phyloP scores from a whole-genome alignment of 352 stramenopile genomes.

The Phytophthora uliginosa region DNA sequence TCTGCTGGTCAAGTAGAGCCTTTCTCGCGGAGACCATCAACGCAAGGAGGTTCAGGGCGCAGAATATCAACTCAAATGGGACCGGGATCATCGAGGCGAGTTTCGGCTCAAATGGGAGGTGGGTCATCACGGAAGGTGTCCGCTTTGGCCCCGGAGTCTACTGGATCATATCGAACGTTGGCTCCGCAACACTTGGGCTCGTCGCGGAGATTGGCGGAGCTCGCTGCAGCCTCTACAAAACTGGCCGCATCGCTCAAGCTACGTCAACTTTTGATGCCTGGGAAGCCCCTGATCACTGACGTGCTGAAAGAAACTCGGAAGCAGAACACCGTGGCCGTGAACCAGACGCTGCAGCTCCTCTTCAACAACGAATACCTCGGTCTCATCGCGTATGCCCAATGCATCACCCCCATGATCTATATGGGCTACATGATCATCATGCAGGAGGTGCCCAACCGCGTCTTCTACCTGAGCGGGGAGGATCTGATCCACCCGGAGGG shows the following conservation, averaged over 20 bases:
- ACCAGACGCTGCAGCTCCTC: conserved; percentile 50
- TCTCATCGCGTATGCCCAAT: conserved; percentile 48
- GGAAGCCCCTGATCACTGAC: conserved; percentile 35
- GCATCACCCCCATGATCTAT: conserved; percentile 47
- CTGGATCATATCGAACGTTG: conserved; percentile 4
- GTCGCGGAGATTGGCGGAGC: conserved; percentile 27
- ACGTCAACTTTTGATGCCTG: conserved; percentile 19
- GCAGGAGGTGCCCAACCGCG: conserved; percentile 30
- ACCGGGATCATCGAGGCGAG: conserved; percentile 12
- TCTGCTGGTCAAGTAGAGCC: conserved; percentile 14
- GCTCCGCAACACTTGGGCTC: conserved; percentile 19
- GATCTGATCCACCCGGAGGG: conserved; percentile 17
- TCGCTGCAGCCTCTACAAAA: conserved; percentile 20
- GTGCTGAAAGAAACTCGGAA: conserved; percentile 39
- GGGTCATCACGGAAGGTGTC: conserved; percentile 23
- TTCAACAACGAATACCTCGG: conserved; percentile 58
- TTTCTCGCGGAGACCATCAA: conserved; percentile 11
- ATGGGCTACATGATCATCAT: conserved; percentile 38
- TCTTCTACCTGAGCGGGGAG: conserved; percentile 32
- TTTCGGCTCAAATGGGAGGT: conserved; percentile 2
- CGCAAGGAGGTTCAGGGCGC: conserved; percentile 10
- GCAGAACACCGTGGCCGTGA: conserved; percentile 46
- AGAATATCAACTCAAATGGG: conserved; percentile 20
- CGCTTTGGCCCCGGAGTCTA: neutral
- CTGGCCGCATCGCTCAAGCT: conserved; percentile 28